A percentile compares a stretch with the other conserved stretches of the same genome.
Evolutionary conservation across 768 basidiomycete genomes (phyloP).

Genomic region (Suillus paluster): DNA sequence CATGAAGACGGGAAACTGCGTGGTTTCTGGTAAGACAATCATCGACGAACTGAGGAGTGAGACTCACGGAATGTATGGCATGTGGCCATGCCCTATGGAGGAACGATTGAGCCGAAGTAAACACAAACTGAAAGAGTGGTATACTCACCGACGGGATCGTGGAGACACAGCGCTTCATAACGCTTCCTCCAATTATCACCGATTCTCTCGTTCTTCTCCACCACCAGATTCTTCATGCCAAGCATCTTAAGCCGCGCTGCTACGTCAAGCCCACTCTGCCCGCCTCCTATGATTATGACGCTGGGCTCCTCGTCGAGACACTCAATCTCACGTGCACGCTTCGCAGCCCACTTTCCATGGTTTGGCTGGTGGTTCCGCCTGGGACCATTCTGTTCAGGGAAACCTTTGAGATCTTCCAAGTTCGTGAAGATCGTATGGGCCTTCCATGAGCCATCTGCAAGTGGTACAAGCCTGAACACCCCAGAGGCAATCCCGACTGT

Average conservation of each 20-base stretch:
- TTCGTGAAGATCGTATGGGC: conserved; percentile 53
- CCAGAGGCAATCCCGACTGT: conserved; percentile 44
- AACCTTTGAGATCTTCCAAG: conserved; percentile 52
- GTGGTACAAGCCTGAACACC: conserved; percentile 51
- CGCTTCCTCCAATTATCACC: conserved; percentile 43
- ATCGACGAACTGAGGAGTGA: not conserved
- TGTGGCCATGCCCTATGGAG: conserved; percentile 46
- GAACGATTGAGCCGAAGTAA: not conserved
- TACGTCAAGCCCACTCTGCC: conserved; percentile 58
- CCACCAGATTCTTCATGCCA: conserved; percentile 20
- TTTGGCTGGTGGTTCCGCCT: conserved; percentile 46
- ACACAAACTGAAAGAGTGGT: not conserved
- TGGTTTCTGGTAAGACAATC: not conserved
- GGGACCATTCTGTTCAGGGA: conserved; percentile 48
- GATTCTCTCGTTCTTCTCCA: conserved; percentile 30
- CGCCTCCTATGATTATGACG: conserved; percentile 56
- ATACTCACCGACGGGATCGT: conserved; percentile 37
- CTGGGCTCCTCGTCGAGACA: conserved; percentile 47
- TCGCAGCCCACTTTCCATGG: conserved; percentile 36
- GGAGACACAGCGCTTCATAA: conserved; percentile 50
- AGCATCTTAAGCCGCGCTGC: conserved; percentile 57
- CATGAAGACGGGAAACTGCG: conserved; percentile 60
- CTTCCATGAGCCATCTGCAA: conserved; percentile 47
- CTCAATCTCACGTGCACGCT: conserved; percentile 30
- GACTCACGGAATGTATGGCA: conserved; percentile 60